Evolutionary conservation across 169 alveolate genomes (phyloP), one percentile per base, ranked within the genome.

Genomic region (Cryptosporidium xiaoi): DNA sequence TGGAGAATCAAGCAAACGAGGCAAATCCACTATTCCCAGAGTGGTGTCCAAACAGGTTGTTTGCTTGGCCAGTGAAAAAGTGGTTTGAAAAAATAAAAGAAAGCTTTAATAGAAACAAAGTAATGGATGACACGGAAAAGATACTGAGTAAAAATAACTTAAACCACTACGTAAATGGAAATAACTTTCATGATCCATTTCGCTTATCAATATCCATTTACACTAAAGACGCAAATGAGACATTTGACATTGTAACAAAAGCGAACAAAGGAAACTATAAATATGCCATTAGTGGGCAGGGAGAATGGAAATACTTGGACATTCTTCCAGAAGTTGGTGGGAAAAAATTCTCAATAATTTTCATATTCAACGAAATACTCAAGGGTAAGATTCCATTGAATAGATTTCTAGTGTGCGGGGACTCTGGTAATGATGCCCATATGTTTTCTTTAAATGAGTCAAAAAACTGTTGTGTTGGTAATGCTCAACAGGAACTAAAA

Each of bases 371-470:
- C 0, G 90, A 83, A 34, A 36, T 40, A 13, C 31, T 60, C 6
- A 64, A 56, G 34, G 68, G 56, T 1, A 24, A 48, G 20, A 77
- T 77, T 20, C 69, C 87, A 15, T 12, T 62, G 16, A 71, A 60
- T 16, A 55, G 71, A 67, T 71, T 83, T 44, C 36, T 90, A 50
- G 91, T 90, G 16, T 84, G 91, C 3, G 92, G 92, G 46, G 92
- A 90, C 66, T 71, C 90, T 18, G 92, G 92, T 36, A 90, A 90
- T 66, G 92, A 90, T 82, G 68, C 84, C 50, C 89, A 82, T 33
- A 90, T 90, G 92, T 90, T 90, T 36, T 24, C 71, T 24, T 48
- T 71, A 34, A 84, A 66, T 34, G 33, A 29, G 15, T 31, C 67
- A 15, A 51, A 44, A 29, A 90, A 83, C 67, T 60, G 91, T 64